These are phyloP conservation scores for Mimosa pudica DNA, from an alignment of 306 rosid genomes.

Conservation along the genomic window DNA sequence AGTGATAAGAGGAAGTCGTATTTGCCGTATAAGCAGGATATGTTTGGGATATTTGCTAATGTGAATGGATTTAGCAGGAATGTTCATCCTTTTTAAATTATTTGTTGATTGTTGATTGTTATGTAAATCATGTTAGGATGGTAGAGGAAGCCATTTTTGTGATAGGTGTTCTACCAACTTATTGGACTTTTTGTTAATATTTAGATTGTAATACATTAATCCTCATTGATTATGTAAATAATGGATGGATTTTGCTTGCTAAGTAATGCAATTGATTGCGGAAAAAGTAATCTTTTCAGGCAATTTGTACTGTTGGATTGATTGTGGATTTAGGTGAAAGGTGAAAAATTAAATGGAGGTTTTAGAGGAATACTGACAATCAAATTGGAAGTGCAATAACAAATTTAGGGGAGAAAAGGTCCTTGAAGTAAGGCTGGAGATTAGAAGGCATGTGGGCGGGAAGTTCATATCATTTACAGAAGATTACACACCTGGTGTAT, in stretches of 20 bases:
- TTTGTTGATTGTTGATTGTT: neutral
- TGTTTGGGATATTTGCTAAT: conserved; percentile 61
- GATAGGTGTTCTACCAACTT: neutral
- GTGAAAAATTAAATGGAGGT: neutral
- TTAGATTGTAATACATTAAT: no score
- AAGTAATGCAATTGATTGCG: neutral
- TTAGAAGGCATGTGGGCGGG: no score
- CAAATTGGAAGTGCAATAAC: neutral
- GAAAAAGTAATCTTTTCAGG: neutral
- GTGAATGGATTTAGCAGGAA: conserved; percentile 53
- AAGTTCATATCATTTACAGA: no score
- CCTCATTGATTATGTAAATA: no score
- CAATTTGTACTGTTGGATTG: neutral
- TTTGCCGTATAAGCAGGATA: conserved; percentile 55
- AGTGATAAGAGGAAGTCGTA: conserved; percentile 53
- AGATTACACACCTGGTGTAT: no score
- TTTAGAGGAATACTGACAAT: neutral
- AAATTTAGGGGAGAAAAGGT: no score
- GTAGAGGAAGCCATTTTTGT: neutral
- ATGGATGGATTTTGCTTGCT: neutral
- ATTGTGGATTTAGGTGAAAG: neutral
- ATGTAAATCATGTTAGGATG: neutral
- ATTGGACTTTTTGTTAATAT: no score
- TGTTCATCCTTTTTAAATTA: conserved; percentile 56
- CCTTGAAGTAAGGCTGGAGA: no score